Conservation (phyloP, 495 filamentous ascomycete species). For the Xylaria flabelliformis region DNA sequence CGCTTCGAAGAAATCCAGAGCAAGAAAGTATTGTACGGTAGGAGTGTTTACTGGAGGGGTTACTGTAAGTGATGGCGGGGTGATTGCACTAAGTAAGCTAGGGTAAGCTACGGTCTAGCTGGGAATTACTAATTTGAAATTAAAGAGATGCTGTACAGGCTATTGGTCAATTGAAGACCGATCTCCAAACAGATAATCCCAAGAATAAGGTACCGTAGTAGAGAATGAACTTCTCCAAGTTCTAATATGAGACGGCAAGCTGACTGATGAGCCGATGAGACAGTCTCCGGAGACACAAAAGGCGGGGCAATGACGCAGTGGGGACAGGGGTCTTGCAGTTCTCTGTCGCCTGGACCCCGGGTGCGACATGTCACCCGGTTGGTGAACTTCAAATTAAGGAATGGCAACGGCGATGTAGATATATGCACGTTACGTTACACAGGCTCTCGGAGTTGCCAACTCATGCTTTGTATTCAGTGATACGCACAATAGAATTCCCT, state of each 20-base stretch:
- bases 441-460: neutral
- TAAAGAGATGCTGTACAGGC: neutral
- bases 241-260: neutral
- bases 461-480: neutral
- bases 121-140: neutral
- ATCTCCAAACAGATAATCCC: neutral
- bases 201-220: no score
- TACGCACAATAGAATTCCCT: neutral
- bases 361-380: neutral
- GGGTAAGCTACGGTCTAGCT: neutral
- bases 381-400: neutral
- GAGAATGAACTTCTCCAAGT: constrained; percentile 2
- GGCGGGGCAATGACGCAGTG: constrained; percentile 43
- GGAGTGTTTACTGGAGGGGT: constrained; percentile 4
- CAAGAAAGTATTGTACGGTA: no score
- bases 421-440: neutral
- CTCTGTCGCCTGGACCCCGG: neutral
- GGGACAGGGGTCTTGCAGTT: constrained; percentile 29
- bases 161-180: neutral
- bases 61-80: constrained; percentile 15
- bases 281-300: constrained; percentile 16
- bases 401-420: neutral
- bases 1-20: neutral
- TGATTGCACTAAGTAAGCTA: neutral
- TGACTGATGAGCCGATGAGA: neutral